phyloP scores from a whole-genome alignment of 2,329 filamentous ascomycete species.

The Epichloe scottii region DNA sequence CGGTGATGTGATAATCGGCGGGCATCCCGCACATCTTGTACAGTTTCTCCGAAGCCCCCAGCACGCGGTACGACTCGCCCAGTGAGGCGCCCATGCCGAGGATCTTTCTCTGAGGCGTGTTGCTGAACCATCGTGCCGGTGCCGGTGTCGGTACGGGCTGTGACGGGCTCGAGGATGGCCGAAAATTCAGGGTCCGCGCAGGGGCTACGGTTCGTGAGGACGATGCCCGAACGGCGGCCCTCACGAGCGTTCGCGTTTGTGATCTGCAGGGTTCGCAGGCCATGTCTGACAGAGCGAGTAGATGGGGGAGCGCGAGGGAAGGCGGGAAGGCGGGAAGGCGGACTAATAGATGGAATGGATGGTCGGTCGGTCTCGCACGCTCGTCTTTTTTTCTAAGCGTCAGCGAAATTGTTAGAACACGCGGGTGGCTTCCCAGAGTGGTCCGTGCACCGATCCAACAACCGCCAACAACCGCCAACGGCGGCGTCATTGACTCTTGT shows the following conservation, averaged over 20 bases:
- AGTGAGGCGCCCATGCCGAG: constrained; percentile 23
- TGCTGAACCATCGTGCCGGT: constrained; percentile 23
- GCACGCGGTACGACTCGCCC: constrained; percentile 54
- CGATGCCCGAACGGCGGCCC: constrained; percentile 19
- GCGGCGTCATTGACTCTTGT: neutral
- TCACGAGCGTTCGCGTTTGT: constrained; percentile 29
- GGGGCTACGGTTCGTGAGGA: constrained; percentile 13
- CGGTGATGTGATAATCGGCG: constrained; percentile 65
- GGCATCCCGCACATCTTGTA: constrained; percentile 63
- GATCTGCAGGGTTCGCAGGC: constrained; percentile 36
- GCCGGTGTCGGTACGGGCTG: constrained; percentile 4
- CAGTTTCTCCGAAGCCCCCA: constrained; percentile 64
- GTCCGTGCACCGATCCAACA: constrained; percentile 1
- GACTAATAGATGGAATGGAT: too few relatives aligned
- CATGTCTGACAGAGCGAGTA: constrained; percentile 17
- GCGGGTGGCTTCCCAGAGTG: neutral
- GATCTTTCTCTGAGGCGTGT: constrained; percentile 19
- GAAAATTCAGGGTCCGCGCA: constrained; percentile 8
- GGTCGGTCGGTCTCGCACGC: too few relatives aligned
- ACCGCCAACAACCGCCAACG: neutral
- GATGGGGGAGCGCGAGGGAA: too few relatives aligned
- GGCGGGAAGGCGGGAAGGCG: too few relatives aligned
- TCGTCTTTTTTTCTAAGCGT: neutral
- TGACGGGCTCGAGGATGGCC: neutral
- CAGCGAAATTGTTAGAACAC: neutral